Evolutionary conservation across 306 rosid genomes (phyloP).

Genomic region (Inga laurina): DNA sequence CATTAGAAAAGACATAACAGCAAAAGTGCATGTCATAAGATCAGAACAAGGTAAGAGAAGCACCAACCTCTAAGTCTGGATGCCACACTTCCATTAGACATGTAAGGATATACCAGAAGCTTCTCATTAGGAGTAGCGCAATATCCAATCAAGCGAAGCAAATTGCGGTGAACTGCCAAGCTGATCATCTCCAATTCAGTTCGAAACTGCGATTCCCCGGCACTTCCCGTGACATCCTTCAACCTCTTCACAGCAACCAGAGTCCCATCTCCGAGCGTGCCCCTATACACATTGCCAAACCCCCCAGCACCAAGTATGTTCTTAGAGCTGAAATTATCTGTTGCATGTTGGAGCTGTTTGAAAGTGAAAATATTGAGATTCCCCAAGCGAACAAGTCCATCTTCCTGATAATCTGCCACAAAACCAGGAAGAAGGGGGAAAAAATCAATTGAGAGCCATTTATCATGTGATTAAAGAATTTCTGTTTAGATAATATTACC

Average conservation of each 20-base stretch:
- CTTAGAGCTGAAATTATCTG: slow-evolving; percentile 77
- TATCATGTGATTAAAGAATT: slow-evolving; percentile 16
- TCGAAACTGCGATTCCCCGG: slow-evolving; percentile 88
- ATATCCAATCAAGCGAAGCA: slow-evolving; percentile 83
- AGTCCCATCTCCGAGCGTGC: slow-evolving; percentile 82
- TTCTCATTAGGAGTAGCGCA: slow-evolving; percentile 83
- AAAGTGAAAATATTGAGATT: slow-evolving; percentile 79
- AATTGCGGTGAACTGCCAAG: slow-evolving; percentile 90
- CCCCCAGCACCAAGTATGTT: slow-evolving; percentile 97
- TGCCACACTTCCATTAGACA: slow-evolving; percentile 97
- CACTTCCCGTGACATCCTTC: slow-evolving; percentile 82
- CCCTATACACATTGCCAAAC: slow-evolving; percentile 89
- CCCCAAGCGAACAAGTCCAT: slow-evolving; percentile 75
- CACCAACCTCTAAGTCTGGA: slow-evolving; percentile 85
- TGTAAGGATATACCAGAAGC: slow-evolving; percentile 91
- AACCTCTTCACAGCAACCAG: slow-evolving; percentile 95
- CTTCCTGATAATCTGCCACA: slow-evolving; percentile 73
- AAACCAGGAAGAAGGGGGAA: slow-evolving; percentile 13
- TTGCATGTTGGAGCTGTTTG: slow-evolving; percentile 86
- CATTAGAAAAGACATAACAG: neutral
- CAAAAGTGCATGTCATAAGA: neutral
- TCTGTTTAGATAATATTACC: slow-evolving; percentile 24
- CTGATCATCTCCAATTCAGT: slow-evolving; percentile 98
- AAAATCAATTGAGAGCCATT: neutral
- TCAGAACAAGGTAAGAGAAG: slow-evolving; percentile 12